Evolutionary conservation across 2,329 filamentous ascomycete genomes (phyloP).

Genomic region (Phialemonium atrogriseum): DNA sequence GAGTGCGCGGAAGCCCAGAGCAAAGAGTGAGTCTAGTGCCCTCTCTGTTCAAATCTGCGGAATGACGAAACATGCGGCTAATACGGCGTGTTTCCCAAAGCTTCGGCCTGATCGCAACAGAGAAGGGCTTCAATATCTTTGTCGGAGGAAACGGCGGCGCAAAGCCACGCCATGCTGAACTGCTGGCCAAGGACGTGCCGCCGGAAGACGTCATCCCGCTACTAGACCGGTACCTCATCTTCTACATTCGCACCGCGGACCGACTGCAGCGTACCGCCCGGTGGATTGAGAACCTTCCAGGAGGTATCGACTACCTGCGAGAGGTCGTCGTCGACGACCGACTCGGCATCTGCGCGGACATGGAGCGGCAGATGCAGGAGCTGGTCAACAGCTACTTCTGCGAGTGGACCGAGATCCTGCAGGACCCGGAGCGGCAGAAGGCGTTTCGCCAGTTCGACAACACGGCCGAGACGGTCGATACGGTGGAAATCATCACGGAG

Average conservation of each 20-base stretch:
- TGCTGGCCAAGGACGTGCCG: conserved; percentile 79
- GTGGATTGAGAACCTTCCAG: conserved; percentile 78
- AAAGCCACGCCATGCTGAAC: conserved; percentile 71
- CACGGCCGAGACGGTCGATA: conserved; percentile 61
- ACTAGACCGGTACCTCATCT: conserved; percentile 81
- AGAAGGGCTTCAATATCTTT: conserved; percentile 90
- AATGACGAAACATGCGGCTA: neutral
- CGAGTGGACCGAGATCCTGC: conserved; percentile 82
- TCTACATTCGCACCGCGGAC: conserved; percentile 90
- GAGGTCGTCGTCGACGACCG: conserved; percentile 80
- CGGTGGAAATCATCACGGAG: conserved; percentile 63
- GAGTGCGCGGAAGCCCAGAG: conserved; percentile 90
- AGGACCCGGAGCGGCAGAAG: conserved; percentile 55
- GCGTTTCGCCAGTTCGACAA: conserved; percentile 81
- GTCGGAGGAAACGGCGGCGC: conserved; percentile 85
- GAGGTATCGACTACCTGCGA: conserved; percentile 73
- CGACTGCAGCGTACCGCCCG: conserved; percentile 81
- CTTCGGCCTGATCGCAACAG: conserved; percentile 84
- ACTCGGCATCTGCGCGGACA: conserved; percentile 73
- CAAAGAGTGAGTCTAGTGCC: conserved; percentile 58
- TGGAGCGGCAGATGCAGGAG: conserved; percentile 82
- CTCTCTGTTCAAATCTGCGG: neutral
- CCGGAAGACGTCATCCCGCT: conserved; percentile 76
- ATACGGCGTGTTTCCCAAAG: conserved; percentile 25
- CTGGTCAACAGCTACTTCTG: conserved; percentile 80